A percentile compares a stretch with the other conserved stretches of the same genome.
These are phyloP conservation scores for Collybia mongolica DNA, from an alignment of 768 basidiomycete genomes.

Conservation along the genomic window DNA sequence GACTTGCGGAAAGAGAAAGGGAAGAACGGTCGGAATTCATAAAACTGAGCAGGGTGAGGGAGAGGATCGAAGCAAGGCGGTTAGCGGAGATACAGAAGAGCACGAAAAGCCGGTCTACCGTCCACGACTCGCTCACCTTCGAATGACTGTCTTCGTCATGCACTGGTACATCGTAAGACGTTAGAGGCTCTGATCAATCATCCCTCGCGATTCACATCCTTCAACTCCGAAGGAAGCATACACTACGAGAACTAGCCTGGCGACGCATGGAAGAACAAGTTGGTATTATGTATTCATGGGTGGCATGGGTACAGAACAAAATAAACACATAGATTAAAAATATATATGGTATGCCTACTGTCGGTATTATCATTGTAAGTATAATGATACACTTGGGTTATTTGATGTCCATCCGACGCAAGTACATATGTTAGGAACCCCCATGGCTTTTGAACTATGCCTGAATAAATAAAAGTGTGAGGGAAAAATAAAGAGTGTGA, in stretches of 20 bases:
- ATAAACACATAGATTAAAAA: constrained; percentile 19
- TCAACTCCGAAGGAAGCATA: neutral
- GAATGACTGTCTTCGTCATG: constrained; percentile 15
- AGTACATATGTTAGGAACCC: constrained; percentile 1
- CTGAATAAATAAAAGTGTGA: neutral
- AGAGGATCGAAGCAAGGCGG: constrained; percentile 36
- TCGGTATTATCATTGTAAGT: constrained; percentile 9
- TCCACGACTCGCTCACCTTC: constrained; percentile 39
- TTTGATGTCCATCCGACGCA: neutral
- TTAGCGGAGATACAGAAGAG: constrained; percentile 24
- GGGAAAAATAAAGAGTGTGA: neutral
- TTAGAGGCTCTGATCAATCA: neutral
- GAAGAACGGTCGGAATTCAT: constrained; percentile 37
- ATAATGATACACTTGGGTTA: constrained; percentile 3
- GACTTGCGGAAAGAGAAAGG: constrained; percentile 51
- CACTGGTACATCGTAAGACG: neutral
- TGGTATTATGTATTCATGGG: too few relatives aligned
- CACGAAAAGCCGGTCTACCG: neutral
- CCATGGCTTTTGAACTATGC: neutral
- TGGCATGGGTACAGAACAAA: neutral
- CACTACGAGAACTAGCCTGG: too few relatives aligned
- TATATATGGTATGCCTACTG: constrained; percentile 16
- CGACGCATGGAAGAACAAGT: too few relatives aligned
- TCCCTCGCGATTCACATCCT: neutral
- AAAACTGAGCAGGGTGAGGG: constrained; percentile 36